These are phyloP conservation scores for Yamadazyma oceani DNA, from an alignment of 1,139 yeast species.

Conservation along the genomic window DNA sequence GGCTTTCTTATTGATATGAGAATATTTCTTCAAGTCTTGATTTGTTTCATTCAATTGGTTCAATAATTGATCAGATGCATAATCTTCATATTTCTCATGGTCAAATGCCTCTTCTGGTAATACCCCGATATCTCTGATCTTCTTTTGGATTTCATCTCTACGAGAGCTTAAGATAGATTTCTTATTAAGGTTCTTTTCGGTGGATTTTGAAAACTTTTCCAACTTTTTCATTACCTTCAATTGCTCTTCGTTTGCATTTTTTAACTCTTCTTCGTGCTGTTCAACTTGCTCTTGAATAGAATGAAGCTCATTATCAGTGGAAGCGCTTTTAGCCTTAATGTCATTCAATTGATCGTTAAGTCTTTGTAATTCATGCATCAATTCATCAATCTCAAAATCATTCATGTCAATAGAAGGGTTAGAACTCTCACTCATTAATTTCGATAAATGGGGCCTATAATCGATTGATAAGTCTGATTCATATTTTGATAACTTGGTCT, in stretches of 20 bases:
- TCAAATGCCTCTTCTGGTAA: constrained; percentile 83
- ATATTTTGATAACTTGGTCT: constrained; percentile 48
- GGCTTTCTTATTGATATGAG: constrained; percentile 88
- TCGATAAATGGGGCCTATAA: constrained; percentile 30
- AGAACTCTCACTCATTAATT: constrained; percentile 25
- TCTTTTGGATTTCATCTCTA: constrained; percentile 70
- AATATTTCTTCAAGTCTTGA: constrained; percentile 58
- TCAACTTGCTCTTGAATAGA: constrained; percentile 33
- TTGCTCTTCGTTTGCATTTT: constrained; percentile 59
- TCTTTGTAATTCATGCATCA: constrained; percentile 27
- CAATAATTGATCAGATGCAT: constrained; percentile 55
- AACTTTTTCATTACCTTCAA: constrained; percentile 51
- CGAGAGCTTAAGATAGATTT: constrained; percentile 61
- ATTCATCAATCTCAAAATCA: constrained; percentile 40
- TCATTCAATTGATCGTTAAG: constrained; percentile 25
- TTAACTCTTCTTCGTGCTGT: constrained; percentile 40
- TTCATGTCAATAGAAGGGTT: constrained; percentile 25
- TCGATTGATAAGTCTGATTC: constrained; percentile 63
- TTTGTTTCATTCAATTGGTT: constrained; percentile 56
- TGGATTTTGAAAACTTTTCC: constrained; percentile 62
- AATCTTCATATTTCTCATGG: constrained; percentile 38
- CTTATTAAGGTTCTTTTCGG: constrained; percentile 66
- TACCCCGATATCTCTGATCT: constrained; percentile 80
- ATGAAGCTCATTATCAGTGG: constrained; percentile 22
- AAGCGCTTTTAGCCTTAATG: constrained; percentile 20